Base-by-base conservation (phyloP, 257 asterid species). In the Coffea eugenioides region DNA sequence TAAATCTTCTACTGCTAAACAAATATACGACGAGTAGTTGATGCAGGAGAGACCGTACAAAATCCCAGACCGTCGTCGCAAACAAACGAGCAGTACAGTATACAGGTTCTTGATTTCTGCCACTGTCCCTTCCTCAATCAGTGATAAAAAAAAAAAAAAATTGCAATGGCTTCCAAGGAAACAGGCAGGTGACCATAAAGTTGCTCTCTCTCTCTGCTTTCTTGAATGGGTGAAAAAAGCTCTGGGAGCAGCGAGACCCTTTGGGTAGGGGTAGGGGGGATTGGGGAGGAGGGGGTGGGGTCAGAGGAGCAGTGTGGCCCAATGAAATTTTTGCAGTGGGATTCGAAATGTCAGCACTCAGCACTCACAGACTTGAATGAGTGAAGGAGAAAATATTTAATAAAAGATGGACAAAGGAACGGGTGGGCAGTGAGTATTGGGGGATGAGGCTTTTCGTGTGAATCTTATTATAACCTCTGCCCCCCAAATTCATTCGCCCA, bases 291-390 rank as follows among this genome's bases (percentile, higher is more conserved):
- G n/a, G 16, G 23, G 62, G 62, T 5, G 18, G 2, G 15, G 12
- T 11, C 15, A 51, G 56, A 6, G 56, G 8, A 4, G 62, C 16
- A 9, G 49, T 5, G 73, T 68, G 74, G 43, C 82, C 77, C 83
- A 59, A 79, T 79, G 34, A 64, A 69, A 79, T 68, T 68, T 31
- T 49, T n/a, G 66, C 78, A 83, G 86, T 83, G 86, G 78, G 86
- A 83, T 83, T 79, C 83, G 83, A 75, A 74, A 69, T 79, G 75
- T 79, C 86, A 79, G 80, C 74, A 74, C 65, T 72, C 48, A 46
- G 61, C 10, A 74, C 59, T 6, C 49, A 36, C n/a, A 45, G 5
- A 46, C 52, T 70, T 43, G 20, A 0, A 62, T 5, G 61, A 61
- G 49, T 8, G 54, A 3, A 39, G 5, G 43, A 4, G 43, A 39